Conservation (phyloP, 768 basidiomycete genomes). For the Russula lepida region DNA sequence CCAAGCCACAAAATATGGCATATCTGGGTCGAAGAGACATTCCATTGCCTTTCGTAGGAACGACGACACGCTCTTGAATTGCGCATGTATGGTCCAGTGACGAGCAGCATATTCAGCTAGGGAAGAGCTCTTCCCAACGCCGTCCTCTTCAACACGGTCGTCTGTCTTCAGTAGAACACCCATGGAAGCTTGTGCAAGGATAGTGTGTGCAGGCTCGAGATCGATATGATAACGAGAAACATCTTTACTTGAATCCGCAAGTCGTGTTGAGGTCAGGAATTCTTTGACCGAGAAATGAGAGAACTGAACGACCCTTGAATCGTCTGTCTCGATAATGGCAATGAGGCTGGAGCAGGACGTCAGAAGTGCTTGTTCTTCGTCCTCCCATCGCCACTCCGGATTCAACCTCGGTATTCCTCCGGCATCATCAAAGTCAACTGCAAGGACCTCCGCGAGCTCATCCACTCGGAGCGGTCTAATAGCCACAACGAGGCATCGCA, state of each 20-base stretch:
- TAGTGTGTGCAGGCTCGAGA: not conserved
- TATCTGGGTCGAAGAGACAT: not conserved
- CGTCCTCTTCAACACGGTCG: not conserved
- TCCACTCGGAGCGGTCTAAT: not conserved
- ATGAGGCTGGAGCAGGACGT: not conserved
- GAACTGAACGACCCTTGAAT: not conserved
- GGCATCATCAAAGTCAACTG: not conserved
- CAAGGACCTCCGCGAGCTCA: slow-evolving; percentile 2
- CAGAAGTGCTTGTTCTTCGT: not conserved
- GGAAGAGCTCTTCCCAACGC: not conserved
- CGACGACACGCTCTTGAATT: not conserved
- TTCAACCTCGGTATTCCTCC: not conserved
- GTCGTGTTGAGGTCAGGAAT: not conserved
- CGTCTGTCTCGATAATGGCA: not conserved
- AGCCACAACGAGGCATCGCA: slow-evolving; percentile 1
- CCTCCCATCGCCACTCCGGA: not conserved
- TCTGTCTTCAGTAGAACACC: not conserved
- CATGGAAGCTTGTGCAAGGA: not conserved
- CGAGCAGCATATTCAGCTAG: not conserved
- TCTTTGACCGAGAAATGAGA: slow-evolving; percentile 3
- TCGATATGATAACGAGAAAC: not conserved
- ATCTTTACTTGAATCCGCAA: not conserved
- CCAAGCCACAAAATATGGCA: not conserved
- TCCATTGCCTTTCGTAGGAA: not conserved
- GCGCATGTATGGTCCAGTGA: not conserved